phyloP scores from a whole-genome alignment of 2,329 filamentous ascomycete genomes.

The Penicillium olsonii region DNA sequence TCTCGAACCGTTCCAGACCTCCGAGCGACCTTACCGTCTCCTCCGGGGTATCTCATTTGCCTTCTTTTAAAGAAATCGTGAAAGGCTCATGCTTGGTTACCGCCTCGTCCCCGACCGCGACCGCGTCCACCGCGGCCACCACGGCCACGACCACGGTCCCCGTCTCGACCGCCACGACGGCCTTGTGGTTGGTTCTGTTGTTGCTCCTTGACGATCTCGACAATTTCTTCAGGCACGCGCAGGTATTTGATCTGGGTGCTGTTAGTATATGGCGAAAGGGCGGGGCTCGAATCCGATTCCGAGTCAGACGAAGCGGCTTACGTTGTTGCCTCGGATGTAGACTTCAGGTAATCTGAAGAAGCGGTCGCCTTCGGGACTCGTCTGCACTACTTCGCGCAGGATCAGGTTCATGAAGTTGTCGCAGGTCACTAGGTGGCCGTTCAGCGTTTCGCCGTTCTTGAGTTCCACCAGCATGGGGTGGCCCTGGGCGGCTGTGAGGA shows the following conservation, averaged over 20 bases:
- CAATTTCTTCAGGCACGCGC: constrained; percentile 92
- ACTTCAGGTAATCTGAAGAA: constrained; percentile 91
- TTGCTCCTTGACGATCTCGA: constrained; percentile 90
- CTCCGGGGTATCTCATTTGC: constrained; percentile 40
- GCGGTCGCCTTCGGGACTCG: constrained; percentile 89
- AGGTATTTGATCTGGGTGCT: constrained; percentile 88
- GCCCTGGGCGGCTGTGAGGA: constrained; percentile 93
- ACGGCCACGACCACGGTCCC: constrained; percentile 39
- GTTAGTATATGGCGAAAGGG: constrained; percentile 5
- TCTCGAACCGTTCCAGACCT: constrained; percentile 33
- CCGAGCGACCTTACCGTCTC: constrained; percentile 30
- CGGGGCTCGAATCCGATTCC: neutral
- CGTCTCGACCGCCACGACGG: constrained; percentile 44
- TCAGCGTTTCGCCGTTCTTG: constrained; percentile 96
- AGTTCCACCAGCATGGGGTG: constrained; percentile 97
- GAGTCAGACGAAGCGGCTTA: constrained; percentile 50
- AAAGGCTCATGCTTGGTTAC: constrained; percentile 23
- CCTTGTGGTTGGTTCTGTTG: constrained; percentile 67
- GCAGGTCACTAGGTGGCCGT: constrained; percentile 93
- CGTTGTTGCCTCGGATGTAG: constrained; percentile 97
- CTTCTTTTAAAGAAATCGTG: constrained; percentile 21
- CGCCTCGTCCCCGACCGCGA: constrained; percentile 42
- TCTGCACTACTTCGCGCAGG: constrained; percentile 94
- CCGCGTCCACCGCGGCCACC: constrained; percentile 46
- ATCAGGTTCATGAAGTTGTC: constrained; percentile 99